Base-by-base conservation (phyloP, 2,329 filamentous ascomycete genomes). In the Alternaria sp. region DNA sequence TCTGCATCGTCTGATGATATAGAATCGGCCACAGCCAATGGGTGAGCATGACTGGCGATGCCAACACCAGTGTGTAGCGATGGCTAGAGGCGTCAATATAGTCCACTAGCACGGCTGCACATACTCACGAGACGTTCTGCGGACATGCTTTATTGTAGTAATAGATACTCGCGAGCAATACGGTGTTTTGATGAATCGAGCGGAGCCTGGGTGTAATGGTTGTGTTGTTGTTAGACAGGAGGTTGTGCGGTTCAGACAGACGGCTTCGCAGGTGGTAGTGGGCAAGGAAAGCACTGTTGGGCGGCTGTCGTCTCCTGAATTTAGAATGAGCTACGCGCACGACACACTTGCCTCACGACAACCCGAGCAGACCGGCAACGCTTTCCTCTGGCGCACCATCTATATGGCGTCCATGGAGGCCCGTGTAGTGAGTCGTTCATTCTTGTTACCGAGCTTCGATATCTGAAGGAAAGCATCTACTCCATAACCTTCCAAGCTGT, bases 401-500 rank as follows among this genome's bases (percentile, higher is more conserved):
- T 74, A 82, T 17, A 82, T 77, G 7, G 81, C 80, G 64, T 84
- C 82, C 80, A 84, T 83, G n/a, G 76, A 80, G 3, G 82, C 82
- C 58, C 82, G 74, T 11, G 81, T 84, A 17, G 84, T 92, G 61
- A 99, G 83, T 59, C 96, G 92, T 81, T 99, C 95, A 73, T 98
- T 97, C 83, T 97, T 97, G 77, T 99, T 99, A 21, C 95, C 95
- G 56, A 99, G 83, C 76, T 96, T 96, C 5, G 92, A 96, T 60
- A 99, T 97, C 75, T 98, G 93, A 63, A 99, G 80, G 73, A 99
- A 99, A 0, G 91, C 93, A 80, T 99, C 95, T 6, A 96, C 92
- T 13, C 95, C 95, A 75, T 97, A 98, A 0, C 95, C 96, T 74
- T 97, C 94, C 7, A 99, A 81, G 72, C 91, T 97, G 75, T 98